Evolutionary conservation across 225 moss, liverwort and hornwort species (phyloP).

Genomic region (Rhytidiadelphus loreus): DNA sequence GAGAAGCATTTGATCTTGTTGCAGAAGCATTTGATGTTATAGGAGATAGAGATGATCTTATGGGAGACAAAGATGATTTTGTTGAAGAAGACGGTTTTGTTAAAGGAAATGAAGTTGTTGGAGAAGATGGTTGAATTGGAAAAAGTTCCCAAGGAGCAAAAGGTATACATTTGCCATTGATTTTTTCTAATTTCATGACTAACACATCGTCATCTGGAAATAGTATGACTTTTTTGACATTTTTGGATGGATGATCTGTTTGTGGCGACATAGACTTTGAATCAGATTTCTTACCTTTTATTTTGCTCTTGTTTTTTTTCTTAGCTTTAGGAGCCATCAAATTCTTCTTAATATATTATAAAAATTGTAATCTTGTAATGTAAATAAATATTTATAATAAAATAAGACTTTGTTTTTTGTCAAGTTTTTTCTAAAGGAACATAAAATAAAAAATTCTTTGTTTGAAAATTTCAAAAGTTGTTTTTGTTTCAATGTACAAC

Average conservation of each 20-base stretch:
- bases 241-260: not conserved
- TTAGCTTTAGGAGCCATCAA: not conserved
- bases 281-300: not conserved
- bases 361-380: not conserved
- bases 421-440: rapidly evolving
- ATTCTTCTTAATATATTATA: not conserved
- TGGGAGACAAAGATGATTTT: not conserved
- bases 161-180: not conserved
- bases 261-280: not conserved
- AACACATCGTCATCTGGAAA: not conserved
- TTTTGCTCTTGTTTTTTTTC: not conserved
- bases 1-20: not conserved
- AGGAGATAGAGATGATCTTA: too few species aligned
- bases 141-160: not conserved
- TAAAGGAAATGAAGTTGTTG: not conserved
- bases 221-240: too few species aligned
- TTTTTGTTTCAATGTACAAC: not conserved
- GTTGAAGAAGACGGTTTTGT: not conserved
- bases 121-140: not conserved
- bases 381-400: not conserved
- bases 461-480: not conserved
- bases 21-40: too few species aligned
- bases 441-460: not conserved
- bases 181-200: too few species aligned
- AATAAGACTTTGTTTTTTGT: not conserved